phyloP scores from a whole-genome alignment of 345 rosid species.

The Syzygium aqueum region DNA sequence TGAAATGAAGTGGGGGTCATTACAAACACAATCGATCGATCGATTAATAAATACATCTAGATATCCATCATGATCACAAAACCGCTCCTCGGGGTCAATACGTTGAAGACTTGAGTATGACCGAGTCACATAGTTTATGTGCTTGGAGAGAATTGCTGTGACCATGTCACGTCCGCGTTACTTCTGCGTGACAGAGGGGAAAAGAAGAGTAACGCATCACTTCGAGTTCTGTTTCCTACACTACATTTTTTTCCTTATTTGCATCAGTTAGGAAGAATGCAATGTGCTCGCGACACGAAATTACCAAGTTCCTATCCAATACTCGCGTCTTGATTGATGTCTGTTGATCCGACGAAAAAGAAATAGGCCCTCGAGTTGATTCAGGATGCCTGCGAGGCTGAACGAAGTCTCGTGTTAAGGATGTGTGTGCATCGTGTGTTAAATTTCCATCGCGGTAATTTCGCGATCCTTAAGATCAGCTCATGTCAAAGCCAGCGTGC shows the following conservation, averaged over 20 bases:
- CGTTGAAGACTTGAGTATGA: not conserved
- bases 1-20: not conserved
- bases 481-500: not conserved
- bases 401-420: not conserved
- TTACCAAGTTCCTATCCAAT: not conserved
- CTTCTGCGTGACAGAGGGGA: not conserved
- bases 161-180: not conserved
- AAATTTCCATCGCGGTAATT: not conserved
- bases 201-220: not conserved
- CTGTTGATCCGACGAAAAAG: not conserved
- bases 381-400: not conserved
- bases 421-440: not conserved
- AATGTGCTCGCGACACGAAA: not conserved
- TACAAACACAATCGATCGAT: not conserved
- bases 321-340: not conserved
- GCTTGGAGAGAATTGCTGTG: not conserved
- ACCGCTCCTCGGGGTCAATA: not conserved
- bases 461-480: not conserved
- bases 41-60: not conserved
- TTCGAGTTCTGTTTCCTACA: not conserved
- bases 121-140: not conserved
- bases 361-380: not conserved
- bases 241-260: too few species aligned
- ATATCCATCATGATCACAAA: not conserved
- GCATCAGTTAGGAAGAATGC: too few species aligned